Base-by-base conservation (phyloP, 305 asterid genomes). In the Plantago lanceolata region DNA sequence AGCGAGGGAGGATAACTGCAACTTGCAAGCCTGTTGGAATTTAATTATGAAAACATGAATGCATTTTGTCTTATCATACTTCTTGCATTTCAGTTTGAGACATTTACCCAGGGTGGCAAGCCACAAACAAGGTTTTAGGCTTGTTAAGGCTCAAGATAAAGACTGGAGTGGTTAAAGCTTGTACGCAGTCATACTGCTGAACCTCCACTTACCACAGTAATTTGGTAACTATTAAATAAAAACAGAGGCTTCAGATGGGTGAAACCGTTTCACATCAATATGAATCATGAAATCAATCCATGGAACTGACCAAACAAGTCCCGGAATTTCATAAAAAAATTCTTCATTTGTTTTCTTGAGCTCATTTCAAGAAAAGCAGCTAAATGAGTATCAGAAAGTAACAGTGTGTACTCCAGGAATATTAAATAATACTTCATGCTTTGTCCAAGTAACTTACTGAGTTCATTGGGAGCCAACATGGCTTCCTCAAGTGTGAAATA, bases 391-490 rank as follows among this genome's bases (percentile, higher is more conserved):
- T 63, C 45, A 12, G 2, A 29, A 66, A 52, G 65, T 26, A 61
- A 68, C 61, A 68, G 44, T 55, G 19, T 57, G 37, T 26, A 64
- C 14, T 48, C 61, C 61, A 16, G 8, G 31, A 49, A 64, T 53
- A 70, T 55, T 48, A 61, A 49, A 58, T n/a, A n/a, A n/a, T n/a
- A n/a, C 15, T 19, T 55, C 63, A 63, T 20, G 44, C n/a, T 68
- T 57, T 50, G 66, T 9, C 44, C 43, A 45, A 19, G 52, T 31
- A 62, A 72, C 95, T 84, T 78, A 89, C 98, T 5, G 97, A 89
- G 76, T 80, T 75, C 18, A 67, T 35, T 17, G 95, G 96, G 61
- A 89, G 87, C 98, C 98, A 92, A 51, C 90, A 81, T 48, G 98
- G 95, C 64, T 65, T 85, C 78, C 76, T 78, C 84, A 84, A 63